phyloP scores from a whole-genome alignment of 1,284 basidiomycete species.

The Fomes fomentarius region DNA sequence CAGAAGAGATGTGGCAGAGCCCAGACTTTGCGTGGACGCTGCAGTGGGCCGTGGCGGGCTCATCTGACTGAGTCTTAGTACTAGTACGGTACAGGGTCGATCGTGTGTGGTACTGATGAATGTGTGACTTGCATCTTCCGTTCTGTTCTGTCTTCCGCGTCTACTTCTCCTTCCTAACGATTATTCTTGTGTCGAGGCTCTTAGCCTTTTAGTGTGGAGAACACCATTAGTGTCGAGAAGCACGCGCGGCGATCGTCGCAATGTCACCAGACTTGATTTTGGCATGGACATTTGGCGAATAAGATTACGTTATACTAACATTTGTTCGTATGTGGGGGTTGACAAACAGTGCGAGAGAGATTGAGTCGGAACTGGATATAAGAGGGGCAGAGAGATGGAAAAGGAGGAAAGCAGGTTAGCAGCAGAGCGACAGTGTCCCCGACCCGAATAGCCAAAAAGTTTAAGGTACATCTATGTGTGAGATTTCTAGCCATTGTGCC shows the following conservation, averaged over 20 bases:
- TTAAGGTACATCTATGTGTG: constrained; percentile 25
- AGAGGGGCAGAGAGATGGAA: not conserved
- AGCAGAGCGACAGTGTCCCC: constrained; percentile 24
- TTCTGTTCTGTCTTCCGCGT: too few relatives aligned
- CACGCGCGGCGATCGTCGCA: too few relatives aligned
- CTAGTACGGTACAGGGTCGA: too few relatives aligned
- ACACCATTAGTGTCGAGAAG: too few relatives aligned
- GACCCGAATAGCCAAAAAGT: constrained; percentile 16
- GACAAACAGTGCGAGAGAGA: not conserved
- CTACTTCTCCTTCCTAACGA: too few relatives aligned
- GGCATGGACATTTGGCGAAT: constrained; percentile 18
- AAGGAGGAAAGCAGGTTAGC: constrained; percentile 13
- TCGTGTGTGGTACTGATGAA: too few relatives aligned
- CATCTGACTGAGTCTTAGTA: too few relatives aligned
- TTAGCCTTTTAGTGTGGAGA: too few relatives aligned
- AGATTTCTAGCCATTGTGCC: constrained; percentile 11
- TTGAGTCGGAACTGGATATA: not conserved
- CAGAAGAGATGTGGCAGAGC: constrained; percentile 25
- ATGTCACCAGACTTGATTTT: not conserved
- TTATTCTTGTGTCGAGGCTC: too few relatives aligned
- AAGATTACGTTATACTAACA: constrained; percentile 21
- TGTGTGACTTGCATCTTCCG: too few relatives aligned
- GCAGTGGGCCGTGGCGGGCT: too few relatives aligned
- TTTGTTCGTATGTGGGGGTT: constrained; percentile 1
- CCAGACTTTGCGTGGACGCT: constrained; percentile 17